Base-by-base conservation (phyloP, 345 rosid species). In the Nasturtium officinale region DNA sequence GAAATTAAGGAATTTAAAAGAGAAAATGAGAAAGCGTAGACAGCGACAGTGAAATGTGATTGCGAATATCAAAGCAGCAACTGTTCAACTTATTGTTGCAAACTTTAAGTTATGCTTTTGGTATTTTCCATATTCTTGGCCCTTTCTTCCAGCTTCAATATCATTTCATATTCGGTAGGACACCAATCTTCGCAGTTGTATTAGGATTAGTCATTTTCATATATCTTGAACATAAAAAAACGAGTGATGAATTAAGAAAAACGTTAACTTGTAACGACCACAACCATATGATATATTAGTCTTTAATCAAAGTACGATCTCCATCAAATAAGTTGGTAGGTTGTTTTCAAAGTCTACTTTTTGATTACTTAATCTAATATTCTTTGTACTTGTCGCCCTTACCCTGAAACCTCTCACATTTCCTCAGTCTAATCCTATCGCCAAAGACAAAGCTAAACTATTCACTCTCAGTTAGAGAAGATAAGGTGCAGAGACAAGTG, bases 111-210 rank as follows among this genome's bases (percentile, higher is more conserved):
- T 62, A 76, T 69, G 71, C 65, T 47, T 76, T 76, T 76, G 79
- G 79, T 60, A 67, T 52, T 75, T 43, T 17, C 38, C 73, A 40
- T 67, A 61, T 62, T 76, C 53, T 76, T 76, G 79, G 70, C 69
- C 6, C 42, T 64, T 75, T 74, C 78, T 67, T 68, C 65, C 42
- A 51, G 6, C 75, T 45, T 75, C 26, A 18, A n/a, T 29, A 59
- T 74, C 25, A 50, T 43, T 52, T 61, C 70, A 25, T 54, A 45
- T 46, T 67, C 28, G 12, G 75, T 76, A 54, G 75, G 79, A 45
- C 79, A 76, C 52, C 42, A 0, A 60, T 63, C 57, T 35, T 25
- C 26, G 43, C 65, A 69, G 64, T 46, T 62, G 43, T 76, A 33
- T 55, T 6, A 60, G 37, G 79, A 76, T 58, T 18, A 33, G 79